Percentiles rank a stretch among this genome's conserved stretches.
Conservation (phyloP, 805 yeast species). For the Saccharomycopsis schoenii region DNA sequence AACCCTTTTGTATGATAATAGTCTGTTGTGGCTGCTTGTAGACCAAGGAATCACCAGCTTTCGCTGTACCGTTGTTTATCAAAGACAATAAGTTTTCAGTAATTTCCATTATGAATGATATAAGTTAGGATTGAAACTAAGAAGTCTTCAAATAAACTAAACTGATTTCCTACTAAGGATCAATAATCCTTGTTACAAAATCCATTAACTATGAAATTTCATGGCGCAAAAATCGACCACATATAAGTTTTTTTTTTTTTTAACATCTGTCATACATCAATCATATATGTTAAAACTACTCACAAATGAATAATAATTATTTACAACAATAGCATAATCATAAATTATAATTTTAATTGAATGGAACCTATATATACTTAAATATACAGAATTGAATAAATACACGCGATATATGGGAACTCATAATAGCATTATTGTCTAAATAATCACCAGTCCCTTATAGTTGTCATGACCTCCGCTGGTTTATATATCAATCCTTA, state of each 20-base stretch:
- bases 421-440: neutral
- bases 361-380: neutral
- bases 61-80: slow-evolving; percentile 6
- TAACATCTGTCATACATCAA: neutral
- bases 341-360: neutral
- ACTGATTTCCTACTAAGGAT: too few species aligned
- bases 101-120: slow-evolving; percentile 4
- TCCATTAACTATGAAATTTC: too few species aligned
- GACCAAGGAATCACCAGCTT: slow-evolving; percentile 6
- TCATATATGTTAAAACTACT: too few species aligned
- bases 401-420: neutral
- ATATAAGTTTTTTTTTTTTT: too few species aligned
- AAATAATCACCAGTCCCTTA: neutral
- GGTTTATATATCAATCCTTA: too few species aligned
- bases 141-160: neutral
- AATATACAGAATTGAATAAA: neutral
- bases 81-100: slow-evolving; percentile 6
- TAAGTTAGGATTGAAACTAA: neutral
- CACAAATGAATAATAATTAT: neutral
- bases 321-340: neutral
- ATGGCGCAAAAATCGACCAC: too few species aligned
- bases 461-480: neutral
- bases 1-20: slow-evolving; percentile 6
- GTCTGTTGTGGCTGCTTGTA: slow-evolving; percentile 6
- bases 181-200: too few species aligned